Evolutionary conservation across 164 flowering plant species (phyloP), one percentile per base, ranked within the genome.

Genomic region (Echeveria elegans): DNA sequence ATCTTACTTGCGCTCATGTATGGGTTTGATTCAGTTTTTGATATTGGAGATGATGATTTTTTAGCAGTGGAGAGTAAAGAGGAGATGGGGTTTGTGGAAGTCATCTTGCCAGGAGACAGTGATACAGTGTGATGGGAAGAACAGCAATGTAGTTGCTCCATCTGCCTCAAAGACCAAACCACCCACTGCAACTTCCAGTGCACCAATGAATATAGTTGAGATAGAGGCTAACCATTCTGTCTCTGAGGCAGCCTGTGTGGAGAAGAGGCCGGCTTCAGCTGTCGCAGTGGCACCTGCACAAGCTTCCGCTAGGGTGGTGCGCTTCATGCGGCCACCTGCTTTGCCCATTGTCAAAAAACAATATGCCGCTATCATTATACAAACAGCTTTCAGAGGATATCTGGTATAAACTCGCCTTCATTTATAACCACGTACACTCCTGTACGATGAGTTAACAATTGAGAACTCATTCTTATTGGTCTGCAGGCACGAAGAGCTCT

Each of bases 401-500:
- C 79, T 92, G 81, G 97, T 86, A 78, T 67, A 36, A 5, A 36
- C 26, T 16, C 14, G n/a, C 8, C 18, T 23, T 41, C 48, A 38
- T 18, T 29, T n/a, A 32, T n/a, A 14, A 28, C 24, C 8, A 53
- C 18, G 1, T 61, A 5, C 21, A 21, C 18, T n/a, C 23, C 15
- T 30, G 23, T 68, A 28, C 16, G 53, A 24, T 18, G 30, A 10
- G 28, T 26, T 50, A 7, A 34, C 3, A 8, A 40, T 11, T 40
- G 31, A 53, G 31, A 53, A 53, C 31, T 53, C 28, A 63, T 53
- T 2, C 38, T 38, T 47, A 56, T 45, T 62, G 38, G 41, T 65
- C 40, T 70, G 73, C 61, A 92, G 98, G 96, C 98, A 45, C 83
- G 91, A 68, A 87, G 85, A 77, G 96, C 98, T 40, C 84, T 88